phyloP scores from a whole-genome alignment of 345 rosid genomes.

The Ceriops decandra region DNA sequence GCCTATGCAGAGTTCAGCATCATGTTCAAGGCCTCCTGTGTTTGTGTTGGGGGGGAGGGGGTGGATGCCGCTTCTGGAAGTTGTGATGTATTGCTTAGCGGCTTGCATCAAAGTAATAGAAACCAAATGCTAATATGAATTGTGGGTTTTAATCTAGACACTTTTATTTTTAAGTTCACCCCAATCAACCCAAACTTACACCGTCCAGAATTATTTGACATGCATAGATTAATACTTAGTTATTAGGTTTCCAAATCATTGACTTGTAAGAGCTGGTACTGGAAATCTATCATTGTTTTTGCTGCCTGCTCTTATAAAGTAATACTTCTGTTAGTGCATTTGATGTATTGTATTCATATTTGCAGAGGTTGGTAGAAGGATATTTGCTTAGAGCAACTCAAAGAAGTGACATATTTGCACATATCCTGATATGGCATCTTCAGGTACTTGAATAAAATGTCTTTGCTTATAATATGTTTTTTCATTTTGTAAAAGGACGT shows the following conservation, averaged over 20 bases:
- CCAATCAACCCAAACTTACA: neutral
- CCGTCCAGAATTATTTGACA: conserved; percentile 2
- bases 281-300: conserved; percentile 1
- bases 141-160: no score
- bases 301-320: neutral
- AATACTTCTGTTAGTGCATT: neutral
- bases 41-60: neutral
- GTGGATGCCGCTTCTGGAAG: no score
- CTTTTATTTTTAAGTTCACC: neutral
- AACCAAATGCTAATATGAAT: neutral
- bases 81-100: no score
- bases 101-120: neutral
- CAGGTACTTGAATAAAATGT: conserved; percentile 49
- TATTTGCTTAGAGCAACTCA: conserved; percentile 97
- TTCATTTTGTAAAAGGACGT: conserved; percentile 1
- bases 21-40: neutral
- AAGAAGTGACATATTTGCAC: conserved; percentile 94
- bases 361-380: conserved; percentile 92
- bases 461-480: conserved; percentile 9
- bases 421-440: conserved; percentile 95
- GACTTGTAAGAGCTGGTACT: neutral
- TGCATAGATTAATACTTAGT: neutral
- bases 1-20: neutral
- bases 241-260: no score
- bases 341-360: conserved; percentile 7